A percentile compares a stretch with the other conserved stretches of the same genome.
These are phyloP conservation scores for Colletotrichum sp. DNA, from an alignment of 2,329 filamentous ascomycete species.

Conservation along the genomic window DNA sequence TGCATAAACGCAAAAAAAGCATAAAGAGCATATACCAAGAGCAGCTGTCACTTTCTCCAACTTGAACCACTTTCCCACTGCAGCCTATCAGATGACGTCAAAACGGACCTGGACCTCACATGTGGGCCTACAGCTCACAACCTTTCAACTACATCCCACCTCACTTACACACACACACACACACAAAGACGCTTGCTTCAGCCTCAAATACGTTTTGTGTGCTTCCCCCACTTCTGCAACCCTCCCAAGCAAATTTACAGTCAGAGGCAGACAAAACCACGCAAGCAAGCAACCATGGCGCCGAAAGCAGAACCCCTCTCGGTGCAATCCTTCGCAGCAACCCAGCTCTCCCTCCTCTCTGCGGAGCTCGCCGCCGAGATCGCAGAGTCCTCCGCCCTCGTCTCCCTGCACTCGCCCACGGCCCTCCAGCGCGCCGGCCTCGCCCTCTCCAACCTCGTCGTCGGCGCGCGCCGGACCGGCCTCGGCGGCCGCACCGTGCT, in stretches of 20 bases:
- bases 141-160: not conserved
- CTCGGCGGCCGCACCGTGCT: slow-evolving; percentile 90
- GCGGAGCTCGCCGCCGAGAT: slow-evolving; percentile 76
- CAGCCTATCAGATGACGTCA: slow-evolving; percentile 21
- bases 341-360: slow-evolving; percentile 74
- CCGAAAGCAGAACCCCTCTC: slow-evolving; percentile 51
- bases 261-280: no score
- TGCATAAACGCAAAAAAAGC: not conserved
- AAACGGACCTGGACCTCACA: not conserved
- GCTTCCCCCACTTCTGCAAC: no score
- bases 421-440: slow-evolving; percentile 78
- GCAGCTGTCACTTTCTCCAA: not conserved
- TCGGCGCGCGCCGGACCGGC: slow-evolving; percentile 82
- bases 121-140: slow-evolving; percentile 1
- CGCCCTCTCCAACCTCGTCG: slow-evolving; percentile 76
- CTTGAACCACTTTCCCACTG: not conserved
- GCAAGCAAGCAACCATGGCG: slow-evolving; percentile 33
- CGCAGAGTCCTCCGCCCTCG: slow-evolving; percentile 69
- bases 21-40: not conserved
- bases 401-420: slow-evolving; percentile 70
- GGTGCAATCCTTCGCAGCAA: slow-evolving; percentile 71
- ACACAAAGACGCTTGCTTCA: not conserved
- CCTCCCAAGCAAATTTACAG: no score
- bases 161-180: not conserved
- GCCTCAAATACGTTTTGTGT: not conserved